Base-by-base conservation (phyloP, 768 basidiomycete species). In the Mycena venus region DNA sequence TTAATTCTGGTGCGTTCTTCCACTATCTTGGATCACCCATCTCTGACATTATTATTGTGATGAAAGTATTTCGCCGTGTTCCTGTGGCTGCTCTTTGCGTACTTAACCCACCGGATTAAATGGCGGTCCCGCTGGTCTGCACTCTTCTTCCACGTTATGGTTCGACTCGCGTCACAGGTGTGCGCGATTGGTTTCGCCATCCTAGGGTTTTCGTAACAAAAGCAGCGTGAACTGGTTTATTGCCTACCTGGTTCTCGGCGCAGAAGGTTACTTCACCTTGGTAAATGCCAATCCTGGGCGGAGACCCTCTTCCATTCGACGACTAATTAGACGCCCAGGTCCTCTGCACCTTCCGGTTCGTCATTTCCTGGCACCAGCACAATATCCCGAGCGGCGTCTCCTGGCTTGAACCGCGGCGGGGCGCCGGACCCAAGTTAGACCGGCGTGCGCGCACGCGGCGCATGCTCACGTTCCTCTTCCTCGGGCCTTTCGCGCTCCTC, bases 291-390 rank as follows among this genome's bases (percentile, higher is more conserved):
- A 11, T 31, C 38, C n/a, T 15, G 4, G 36, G 14, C 15, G 4
- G 42, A 42, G n/a, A 14, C 42, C 12, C 0, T 27, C 5, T 7
- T 8, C 58, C 12, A 19, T 23, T 36, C 58, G 7, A 8, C 21
- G 2, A 61, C 23, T 29, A 25, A 40, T 14, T 15, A n/a, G 19
- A 3, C 11, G 6, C 3, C 15, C 21, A 72, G 62, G 70, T 65
- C 6, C 62, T 72, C 31, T 72, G 70, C 32, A 21, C 70, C 8
- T 72, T 72, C 32, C 62, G 63, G 15, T 72, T 72, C 34, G 32
- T 72, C 31, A 58, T 72, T 12, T 72, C 70, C 31, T 72, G 70
- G 70, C 70, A 72, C 55, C 63, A 65, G 32, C 70, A 72, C 42
- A 72, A 72, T 11, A 55, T 72, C 19, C 42, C 63, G 0, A 32